Conservation (phyloP, 1,284 basidiomycete genomes). For the Fomitopsis palustris region DNA sequence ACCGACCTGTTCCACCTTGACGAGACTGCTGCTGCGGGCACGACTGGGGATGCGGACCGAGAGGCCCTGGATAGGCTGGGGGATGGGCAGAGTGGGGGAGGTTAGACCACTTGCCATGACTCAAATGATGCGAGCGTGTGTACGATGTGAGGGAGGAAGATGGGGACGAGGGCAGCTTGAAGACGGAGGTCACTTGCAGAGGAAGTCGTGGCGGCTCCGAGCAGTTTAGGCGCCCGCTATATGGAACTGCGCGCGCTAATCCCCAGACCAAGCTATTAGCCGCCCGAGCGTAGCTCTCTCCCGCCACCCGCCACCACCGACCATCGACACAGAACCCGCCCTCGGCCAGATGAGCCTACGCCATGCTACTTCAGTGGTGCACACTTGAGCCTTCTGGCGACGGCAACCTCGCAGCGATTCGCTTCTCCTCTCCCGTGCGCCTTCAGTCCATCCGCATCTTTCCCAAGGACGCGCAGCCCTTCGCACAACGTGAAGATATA, state of each 20-base stretch:
- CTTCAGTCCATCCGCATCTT: conserved; percentile 63
- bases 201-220: conserved; percentile 8
- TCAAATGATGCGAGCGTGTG: neutral
- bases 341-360: conserved; percentile 15
- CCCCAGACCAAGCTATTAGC: neutral
- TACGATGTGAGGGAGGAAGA: neutral
- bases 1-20: conserved; percentile 87
- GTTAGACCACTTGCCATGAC: conserved; percentile 17
- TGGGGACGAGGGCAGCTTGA: conserved; percentile 1
- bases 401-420: conserved; percentile 58
- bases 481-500: conserved; percentile 52
- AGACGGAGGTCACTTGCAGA: neutral
- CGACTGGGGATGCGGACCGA: conserved; percentile 44
- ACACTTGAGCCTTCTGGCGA: conserved; percentile 56
- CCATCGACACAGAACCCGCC: neutral
- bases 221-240: neutral
- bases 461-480: conserved; percentile 57
- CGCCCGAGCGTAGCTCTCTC: neutral
- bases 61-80: conserved; percentile 23
- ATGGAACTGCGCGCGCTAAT: conserved; percentile 1
- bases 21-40: conserved; percentile 74
- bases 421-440: conserved; percentile 59
- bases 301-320: neutral
- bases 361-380: conserved; percentile 64
- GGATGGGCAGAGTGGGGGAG: conserved; percentile 26